Conservation (phyloP, 306 rosid species). For the Sophora flavescens region DNA sequence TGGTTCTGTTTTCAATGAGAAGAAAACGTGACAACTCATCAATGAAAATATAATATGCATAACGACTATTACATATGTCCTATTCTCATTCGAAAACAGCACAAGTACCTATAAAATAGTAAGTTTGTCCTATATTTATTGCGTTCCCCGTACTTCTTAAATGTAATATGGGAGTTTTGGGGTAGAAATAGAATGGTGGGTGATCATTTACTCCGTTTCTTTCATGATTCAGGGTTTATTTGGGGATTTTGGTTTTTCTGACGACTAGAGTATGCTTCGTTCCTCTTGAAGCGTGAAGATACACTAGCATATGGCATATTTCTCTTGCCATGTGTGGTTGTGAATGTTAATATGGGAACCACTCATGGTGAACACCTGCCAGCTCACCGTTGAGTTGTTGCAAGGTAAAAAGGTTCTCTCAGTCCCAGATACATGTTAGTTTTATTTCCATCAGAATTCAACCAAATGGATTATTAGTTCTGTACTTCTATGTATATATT, state of each 20-base stretch:
- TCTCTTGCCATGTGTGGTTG: slow-evolving; percentile 45
- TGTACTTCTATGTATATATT: slow-evolving; percentile 9
- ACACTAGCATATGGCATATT: slow-evolving; percentile 33
- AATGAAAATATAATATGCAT: too few species aligned
- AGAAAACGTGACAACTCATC: too few species aligned
- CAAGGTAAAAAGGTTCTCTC: slow-evolving; percentile 46
- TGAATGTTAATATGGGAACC: slow-evolving; percentile 46
- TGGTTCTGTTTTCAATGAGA: too few species aligned
- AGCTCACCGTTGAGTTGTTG: slow-evolving; percentile 42
- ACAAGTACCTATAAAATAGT: too few species aligned
- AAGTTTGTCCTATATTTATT: background rate
- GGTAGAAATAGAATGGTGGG: slow-evolving; percentile 14
- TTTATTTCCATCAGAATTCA: slow-evolving; percentile 42
- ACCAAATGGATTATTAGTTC: slow-evolving; percentile 38
- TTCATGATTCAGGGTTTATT: slow-evolving; percentile 70
- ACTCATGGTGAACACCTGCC: slow-evolving; percentile 48
- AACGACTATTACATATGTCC: too few species aligned
- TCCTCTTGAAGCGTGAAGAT: slow-evolving; percentile 54
- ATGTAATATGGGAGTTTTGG: slow-evolving; percentile 28
- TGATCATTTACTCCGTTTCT: slow-evolving; percentile 37
- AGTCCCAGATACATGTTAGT: slow-evolving; percentile 42
- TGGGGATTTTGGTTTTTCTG: slow-evolving; percentile 76
- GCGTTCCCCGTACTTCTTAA: slow-evolving; percentile 2
- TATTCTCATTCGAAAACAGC: too few species aligned
- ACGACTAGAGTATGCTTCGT: slow-evolving; percentile 49